Base-by-base conservation (phyloP, 495 filamentous ascomycete species). In the Thermothielavioides terrestris region DNA sequence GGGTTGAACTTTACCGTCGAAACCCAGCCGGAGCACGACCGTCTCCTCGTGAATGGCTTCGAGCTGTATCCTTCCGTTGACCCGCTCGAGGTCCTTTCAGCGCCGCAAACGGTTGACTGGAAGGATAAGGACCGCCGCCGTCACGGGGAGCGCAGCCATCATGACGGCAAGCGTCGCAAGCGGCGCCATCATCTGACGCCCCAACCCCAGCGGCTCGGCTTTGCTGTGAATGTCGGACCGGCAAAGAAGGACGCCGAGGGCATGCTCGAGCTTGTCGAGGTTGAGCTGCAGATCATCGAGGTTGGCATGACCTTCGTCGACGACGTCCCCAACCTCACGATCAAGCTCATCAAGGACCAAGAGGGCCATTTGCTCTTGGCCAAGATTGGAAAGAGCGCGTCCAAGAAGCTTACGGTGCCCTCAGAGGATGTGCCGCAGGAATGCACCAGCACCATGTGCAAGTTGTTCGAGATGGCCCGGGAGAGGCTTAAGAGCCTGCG, bases 231-330 rank as follows among this genome's bases (percentile, higher is more conserved):
- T 43, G 51, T 48, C 36, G 17, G 49, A 50, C 49, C 20, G n/a
- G 25, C 52, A 18, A 50, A 58, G 31, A 55, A 66, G 30, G 61
- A 63, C n/a, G 59, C 62, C 14, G 53, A 63, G 1, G 56, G 62
- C 30, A 38, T 60, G 8, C 38, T 74, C 20, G 64, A 74, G 38
- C 55, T 74, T 10, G 55, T 78, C 48, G 50, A 58, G 21, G 39
- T 79, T 26, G 66, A 76, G 38, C 47, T 79, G 11, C 67, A 73
- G 52, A 70, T 80, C 43, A 56, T 77, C 35, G 69, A 75, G 49
- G 67, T 79, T n/a, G 76, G 70, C 32, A 50, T 59, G 34, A 46
- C 52, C 18, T 72, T 74, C 30, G 46, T 77, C 31, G 50, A 66
- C n/a, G 61, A 62, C n/a, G 66, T 79, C 37, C 72, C 76, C 15